phyloP scores from a whole-genome alignment of 768 basidiomycete species.

The Suillus clintonianus region DNA sequence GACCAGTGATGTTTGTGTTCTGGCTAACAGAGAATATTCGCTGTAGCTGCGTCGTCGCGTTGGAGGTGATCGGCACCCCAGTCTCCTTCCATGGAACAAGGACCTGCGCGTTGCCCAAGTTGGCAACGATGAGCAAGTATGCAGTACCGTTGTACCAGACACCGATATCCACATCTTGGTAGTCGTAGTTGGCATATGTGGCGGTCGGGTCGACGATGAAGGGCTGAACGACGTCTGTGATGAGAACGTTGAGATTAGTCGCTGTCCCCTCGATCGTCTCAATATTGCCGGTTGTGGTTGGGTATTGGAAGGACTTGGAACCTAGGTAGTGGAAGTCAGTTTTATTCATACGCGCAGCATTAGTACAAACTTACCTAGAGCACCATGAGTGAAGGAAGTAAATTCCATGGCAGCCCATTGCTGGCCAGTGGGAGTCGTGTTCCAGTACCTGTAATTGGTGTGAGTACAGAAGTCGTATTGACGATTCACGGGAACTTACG shows the following conservation, averaged over 20 bases:
- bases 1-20: slow-evolving; percentile 19
- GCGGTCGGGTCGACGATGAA: slow-evolving; percentile 19
- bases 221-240: slow-evolving; percentile 14
- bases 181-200: slow-evolving; percentile 7
- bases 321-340: slow-evolving; percentile 13
- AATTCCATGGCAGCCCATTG: slow-evolving; percentile 26
- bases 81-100: slow-evolving; percentile 18
- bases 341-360: neutral
- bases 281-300: slow-evolving; percentile 17
- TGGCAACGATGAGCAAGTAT: slow-evolving; percentile 21
- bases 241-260: neutral
- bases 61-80: slow-evolving; percentile 14
- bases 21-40: slow-evolving; percentile 12
- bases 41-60: slow-evolving; percentile 18
- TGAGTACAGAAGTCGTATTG: neutral
- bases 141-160: slow-evolving; percentile 19
- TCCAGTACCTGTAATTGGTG: slow-evolving; percentile 23
- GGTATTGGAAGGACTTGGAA: slow-evolving; percentile 28
- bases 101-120: neutral
- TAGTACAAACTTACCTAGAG: slow-evolving; percentile 14
- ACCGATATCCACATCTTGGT: slow-evolving; percentile 22
- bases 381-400: slow-evolving; percentile 26
- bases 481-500: slow-evolving; percentile 18
- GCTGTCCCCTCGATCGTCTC: slow-evolving; percentile 25
- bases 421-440: slow-evolving; percentile 23